phyloP scores from a whole-genome alignment of 805 yeast species.

The Metschnikowia matae region DNA sequence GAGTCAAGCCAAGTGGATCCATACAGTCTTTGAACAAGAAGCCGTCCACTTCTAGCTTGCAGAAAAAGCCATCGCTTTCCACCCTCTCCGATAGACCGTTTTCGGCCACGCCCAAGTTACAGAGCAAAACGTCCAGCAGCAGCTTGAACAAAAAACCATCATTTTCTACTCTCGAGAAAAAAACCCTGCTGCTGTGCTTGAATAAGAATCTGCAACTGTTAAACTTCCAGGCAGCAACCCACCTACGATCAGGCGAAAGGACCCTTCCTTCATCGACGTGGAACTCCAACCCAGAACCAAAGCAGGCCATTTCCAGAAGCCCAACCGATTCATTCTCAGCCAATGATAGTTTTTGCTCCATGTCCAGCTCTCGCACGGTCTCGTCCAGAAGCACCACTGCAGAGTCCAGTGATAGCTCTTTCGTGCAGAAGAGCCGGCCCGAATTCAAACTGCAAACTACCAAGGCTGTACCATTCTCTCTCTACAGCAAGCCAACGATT shows the following conservation, averaged over 20 bases:
- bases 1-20: constrained; percentile 18
- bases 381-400: constrained; percentile 2
- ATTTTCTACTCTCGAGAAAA: constrained; percentile 8
- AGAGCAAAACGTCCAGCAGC: constrained; percentile 14
- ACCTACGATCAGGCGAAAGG: constrained; percentile 1
- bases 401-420: not conserved
- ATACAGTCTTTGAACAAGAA: constrained; percentile 2
- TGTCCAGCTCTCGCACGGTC: not conserved
- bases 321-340: not conserved
- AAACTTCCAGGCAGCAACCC: not conserved
- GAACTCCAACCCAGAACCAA: not conserved
- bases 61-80: constrained; percentile 10
- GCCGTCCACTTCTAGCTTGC: not conserved
- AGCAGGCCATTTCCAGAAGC: not conserved
- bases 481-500: constrained; percentile 36
- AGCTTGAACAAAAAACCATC: constrained; percentile 15
- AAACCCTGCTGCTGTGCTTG: constrained; percentile 2
- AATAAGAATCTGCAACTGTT: not conserved
- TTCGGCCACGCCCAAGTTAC: constrained; percentile 13
- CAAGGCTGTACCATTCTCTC: constrained; percentile 26
- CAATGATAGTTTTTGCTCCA: not conserved
- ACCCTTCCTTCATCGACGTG: not conserved
- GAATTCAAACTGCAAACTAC: constrained; percentile 16
- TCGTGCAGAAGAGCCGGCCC: not conserved
- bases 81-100: constrained; percentile 10